Base-by-base conservation (phyloP, 306 rosid species). In the Glycine latifolia region DNA sequence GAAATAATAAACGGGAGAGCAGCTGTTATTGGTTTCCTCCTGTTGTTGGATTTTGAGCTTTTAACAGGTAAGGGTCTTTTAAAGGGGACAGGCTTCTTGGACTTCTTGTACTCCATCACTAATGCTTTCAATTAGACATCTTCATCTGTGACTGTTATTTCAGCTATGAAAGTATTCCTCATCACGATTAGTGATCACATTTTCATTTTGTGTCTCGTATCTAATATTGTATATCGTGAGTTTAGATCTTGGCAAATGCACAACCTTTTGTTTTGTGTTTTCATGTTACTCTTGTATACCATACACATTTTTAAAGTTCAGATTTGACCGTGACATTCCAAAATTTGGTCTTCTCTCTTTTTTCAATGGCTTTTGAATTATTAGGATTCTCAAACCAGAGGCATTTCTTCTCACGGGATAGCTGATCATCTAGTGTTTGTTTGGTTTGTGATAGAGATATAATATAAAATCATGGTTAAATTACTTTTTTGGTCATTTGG, bases 11-110 rank as follows among this genome's bases (percentile, higher is more conserved):
- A 95, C 17, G 98, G 98, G 84, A 95, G 87, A 78, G 97, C 98
- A 53, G 98, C 97, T 15, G 84, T 82, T 20, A 91, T 92, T 20
- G 97, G 97, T 46, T 95, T 95, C 91, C 90, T 95, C 8, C 20
- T 95, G 80, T 85, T 92, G 87, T 88, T 95, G 83, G 98, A 95
- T 91, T 88, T 95, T 82, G 98, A 95, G 85, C 97, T 95, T 62
- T 87, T 95, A 83, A 95, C 98, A 68, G 98, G 98, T 46, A 95
- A 95, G 75, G 97, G 98, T 55, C 87, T 95, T 84, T 84, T 95
- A 15, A 91, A 91, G 89, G 98, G 98, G 70, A 95, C 98, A 0
- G 98, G 97, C 53, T 95, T 95, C 92, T 91, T 95, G 89, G 98
- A 95, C 89, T 95, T 95, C 76, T 72, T 95, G 70, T 90, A 95